A percentile compares a stretch with the other conserved stretches of the same genome.
Evolutionary conservation across 805 yeast genomes (phyloP).

Genomic region (Barnettozyma californica): DNA sequence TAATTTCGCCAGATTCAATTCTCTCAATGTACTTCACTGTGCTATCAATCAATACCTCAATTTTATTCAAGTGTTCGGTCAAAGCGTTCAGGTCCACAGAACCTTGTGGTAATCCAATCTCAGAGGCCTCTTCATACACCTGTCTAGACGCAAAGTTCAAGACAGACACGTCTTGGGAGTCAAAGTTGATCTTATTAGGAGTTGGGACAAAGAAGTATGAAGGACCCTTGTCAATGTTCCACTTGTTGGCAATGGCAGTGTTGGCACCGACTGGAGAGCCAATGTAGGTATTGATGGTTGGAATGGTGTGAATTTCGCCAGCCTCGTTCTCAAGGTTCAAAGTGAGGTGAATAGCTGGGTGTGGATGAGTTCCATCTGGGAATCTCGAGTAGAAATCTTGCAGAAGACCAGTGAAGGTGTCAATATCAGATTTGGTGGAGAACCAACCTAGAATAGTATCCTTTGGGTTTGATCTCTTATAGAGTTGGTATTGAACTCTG

Average conservation of each 20-base stretch:
- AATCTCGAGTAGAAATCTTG: slow-evolving; percentile 77
- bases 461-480: slow-evolving; percentile 75
- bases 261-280: slow-evolving; percentile 69
- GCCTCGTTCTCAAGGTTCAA: slow-evolving; percentile 44
- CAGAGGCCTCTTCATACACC: slow-evolving; percentile 21
- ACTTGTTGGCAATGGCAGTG: slow-evolving; percentile 30
- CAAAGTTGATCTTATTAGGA: slow-evolving; percentile 55
- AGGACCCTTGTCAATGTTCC: slow-evolving; percentile 36
- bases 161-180: slow-evolving; percentile 55
- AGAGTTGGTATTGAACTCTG: slow-evolving; percentile 60
- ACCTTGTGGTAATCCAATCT: slow-evolving; percentile 26
- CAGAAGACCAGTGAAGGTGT: slow-evolving; percentile 67
- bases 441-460: slow-evolving; percentile 85
- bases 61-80: slow-evolving; percentile 38
- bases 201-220: slow-evolving; percentile 69
- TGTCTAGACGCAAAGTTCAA: slow-evolving; percentile 42
- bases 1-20: slow-evolving; percentile 36
- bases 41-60: slow-evolving; percentile 43
- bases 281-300: slow-evolving; percentile 61
- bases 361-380: slow-evolving; percentile 62
- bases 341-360: slow-evolving; percentile 76
- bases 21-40: slow-evolving; percentile 43
- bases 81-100: slow-evolving; percentile 43
- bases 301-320: slow-evolving; percentile 41
- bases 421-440: slow-evolving; percentile 54